These are phyloP conservation scores for Alternaria conjuncta DNA, from an alignment of 2,329 filamentous ascomycete species.

Conservation along the genomic window DNA sequence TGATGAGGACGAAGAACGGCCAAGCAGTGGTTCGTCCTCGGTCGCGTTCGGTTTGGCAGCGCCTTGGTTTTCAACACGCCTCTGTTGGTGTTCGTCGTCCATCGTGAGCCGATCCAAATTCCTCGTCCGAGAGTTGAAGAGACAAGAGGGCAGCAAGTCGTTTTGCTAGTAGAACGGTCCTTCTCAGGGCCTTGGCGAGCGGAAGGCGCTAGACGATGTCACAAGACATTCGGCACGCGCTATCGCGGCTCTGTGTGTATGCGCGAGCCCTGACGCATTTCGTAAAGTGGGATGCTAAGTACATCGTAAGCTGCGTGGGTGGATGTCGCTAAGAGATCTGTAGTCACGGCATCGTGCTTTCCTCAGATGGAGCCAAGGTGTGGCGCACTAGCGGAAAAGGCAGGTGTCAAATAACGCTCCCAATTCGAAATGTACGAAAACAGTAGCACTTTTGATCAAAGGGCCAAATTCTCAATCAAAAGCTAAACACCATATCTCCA, in stretches of 20 bases:
- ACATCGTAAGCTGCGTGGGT: neutral
- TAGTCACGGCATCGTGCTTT: neutral
- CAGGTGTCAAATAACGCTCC: neutral
- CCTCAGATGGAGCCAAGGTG: neutral
- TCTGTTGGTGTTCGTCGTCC: neutral
- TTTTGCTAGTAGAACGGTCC: neutral
- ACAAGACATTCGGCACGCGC: neutral
- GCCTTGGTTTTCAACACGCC: conserved; percentile 2
- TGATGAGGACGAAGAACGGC: conserved; percentile 22
- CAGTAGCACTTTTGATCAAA: neutral
- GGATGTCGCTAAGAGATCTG: neutral
- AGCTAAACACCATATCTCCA: neutral
- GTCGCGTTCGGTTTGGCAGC: conserved; percentile 18
- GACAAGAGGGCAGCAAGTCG: neutral
- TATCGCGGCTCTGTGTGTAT: neutral
- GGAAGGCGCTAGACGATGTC: neutral
- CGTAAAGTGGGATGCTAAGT: neutral
- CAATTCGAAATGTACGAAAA: neutral
- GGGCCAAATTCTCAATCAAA: neutral
- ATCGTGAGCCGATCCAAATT: neutral
- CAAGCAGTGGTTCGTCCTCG: conserved; percentile 38
- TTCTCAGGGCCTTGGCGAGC: neutral
- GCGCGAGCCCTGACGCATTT: neutral
- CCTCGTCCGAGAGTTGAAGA: neutral
- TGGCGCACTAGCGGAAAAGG: neutral